A percentile compares a stretch with the other conserved stretches of the same genome.
These are phyloP conservation scores for Bipolaris victoriae DNA, from an alignment of 2,329 filamentous ascomycete genomes.

Conservation along the genomic window DNA sequence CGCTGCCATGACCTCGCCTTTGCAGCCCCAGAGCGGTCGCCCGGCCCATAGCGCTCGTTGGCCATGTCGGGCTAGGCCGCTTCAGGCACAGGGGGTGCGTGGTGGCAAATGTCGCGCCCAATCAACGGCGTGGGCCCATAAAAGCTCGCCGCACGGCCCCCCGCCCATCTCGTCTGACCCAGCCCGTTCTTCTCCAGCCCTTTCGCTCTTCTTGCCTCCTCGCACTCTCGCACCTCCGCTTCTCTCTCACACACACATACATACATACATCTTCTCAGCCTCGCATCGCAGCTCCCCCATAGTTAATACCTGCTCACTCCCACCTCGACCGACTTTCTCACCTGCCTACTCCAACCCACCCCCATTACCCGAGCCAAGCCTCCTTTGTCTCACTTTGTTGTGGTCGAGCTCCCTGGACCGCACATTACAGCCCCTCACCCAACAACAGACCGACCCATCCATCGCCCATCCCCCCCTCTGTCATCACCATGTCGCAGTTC, in stretches of 20 bases:
- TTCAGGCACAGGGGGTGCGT: constrained; percentile 3
- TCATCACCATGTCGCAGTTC: constrained; percentile 54
- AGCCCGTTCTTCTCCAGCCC: constrained; percentile 17
- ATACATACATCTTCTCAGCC: constrained; percentile 28
- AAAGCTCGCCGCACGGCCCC: constrained; percentile 4
- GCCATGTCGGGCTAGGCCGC: constrained; percentile 7
- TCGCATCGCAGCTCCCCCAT: constrained; percentile 27
- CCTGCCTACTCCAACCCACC: constrained; percentile 18
- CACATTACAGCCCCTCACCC: constrained; percentile 26
- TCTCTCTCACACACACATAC: constrained; percentile 1
- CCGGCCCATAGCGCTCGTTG: constrained; percentile 7
- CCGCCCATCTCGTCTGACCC: constrained; percentile 19
- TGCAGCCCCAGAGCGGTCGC: constrained; percentile 10
- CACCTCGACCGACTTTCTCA: constrained; percentile 17
- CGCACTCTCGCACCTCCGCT: constrained; percentile 26
- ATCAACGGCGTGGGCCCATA: constrained; percentile 11
- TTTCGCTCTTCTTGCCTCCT: constrained; percentile 22
- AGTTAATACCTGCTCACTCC: constrained; percentile 30
- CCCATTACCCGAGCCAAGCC: constrained; percentile 17
- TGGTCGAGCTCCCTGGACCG: constrained; percentile 22
- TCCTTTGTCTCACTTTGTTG: constrained; percentile 37
- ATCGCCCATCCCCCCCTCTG: constrained; percentile 20
- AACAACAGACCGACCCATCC: constrained; percentile 23
- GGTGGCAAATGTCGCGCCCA: constrained; percentile 15
- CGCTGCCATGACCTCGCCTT: background rate